Percentiles rank a stretch among this genome's conserved stretches.
Evolutionary conservation across 768 basidiomycete genomes (phyloP).

Genomic region (Tylopilus intermedius): DNA sequence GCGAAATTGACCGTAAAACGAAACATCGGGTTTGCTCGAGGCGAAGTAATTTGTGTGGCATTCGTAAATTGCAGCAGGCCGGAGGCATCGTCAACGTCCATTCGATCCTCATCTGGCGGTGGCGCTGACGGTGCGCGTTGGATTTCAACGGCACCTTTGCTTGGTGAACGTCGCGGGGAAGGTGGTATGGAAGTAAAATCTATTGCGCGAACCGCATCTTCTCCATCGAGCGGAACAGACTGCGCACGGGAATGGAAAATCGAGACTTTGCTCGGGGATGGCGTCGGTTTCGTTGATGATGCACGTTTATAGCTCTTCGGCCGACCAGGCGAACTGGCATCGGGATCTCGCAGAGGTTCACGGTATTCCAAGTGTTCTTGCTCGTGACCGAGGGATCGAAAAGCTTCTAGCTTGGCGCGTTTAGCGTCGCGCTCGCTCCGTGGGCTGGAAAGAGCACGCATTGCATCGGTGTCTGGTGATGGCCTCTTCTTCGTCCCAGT

Average conservation of each 20-base stretch:
- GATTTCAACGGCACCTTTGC: conserved; percentile 18
- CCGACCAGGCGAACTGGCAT: conserved; percentile 2
- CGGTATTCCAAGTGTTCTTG: conserved; percentile 15
- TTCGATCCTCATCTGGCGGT: conserved; percentile 16
- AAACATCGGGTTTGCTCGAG: conserved; percentile 12
- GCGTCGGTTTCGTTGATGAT: conserved; percentile 17
- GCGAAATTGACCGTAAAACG: conserved; percentile 26
- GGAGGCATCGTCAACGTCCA: conserved; percentile 19
- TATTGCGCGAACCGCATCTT: conserved; percentile 9
- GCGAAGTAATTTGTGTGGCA: conserved; percentile 2
- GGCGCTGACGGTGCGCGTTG: conserved; percentile 24
- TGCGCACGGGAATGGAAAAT: conserved; percentile 22
- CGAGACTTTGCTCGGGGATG: conserved; percentile 13
- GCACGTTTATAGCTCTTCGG: conserved; percentile 11
- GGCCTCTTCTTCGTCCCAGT: conserved; percentile 25
- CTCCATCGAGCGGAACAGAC: conserved; percentile 27
- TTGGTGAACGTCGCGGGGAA: conserved; percentile 27
- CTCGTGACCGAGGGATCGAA: conserved; percentile 10
- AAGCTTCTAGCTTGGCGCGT: conserved; percentile 24
- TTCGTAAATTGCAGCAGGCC: conserved; percentile 24
- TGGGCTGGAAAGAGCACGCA: conserved; percentile 10
- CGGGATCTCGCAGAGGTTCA: conserved; percentile 20
- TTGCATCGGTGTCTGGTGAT: conserved; percentile 25
- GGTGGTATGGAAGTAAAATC: conserved; percentile 22
- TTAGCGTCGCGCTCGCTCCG: conserved; percentile 19